phyloP scores from a whole-genome alignment of 495 filamentous ascomycete species.

The Podospora pseudopauciseta region DNA sequence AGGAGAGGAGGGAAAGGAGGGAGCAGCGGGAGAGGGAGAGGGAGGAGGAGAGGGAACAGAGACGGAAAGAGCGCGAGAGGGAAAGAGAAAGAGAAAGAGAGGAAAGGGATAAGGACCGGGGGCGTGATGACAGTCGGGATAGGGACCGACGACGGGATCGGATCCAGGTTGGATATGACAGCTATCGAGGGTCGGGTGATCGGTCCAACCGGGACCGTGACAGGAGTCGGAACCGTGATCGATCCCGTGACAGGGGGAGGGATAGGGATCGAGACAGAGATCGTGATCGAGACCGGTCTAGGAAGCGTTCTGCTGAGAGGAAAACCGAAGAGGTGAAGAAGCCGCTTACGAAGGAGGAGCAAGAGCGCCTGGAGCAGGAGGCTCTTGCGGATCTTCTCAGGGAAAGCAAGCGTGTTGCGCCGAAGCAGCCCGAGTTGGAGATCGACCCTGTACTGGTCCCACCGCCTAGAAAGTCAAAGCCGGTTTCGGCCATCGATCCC shows the following conservation, averaged over 20 bases:
- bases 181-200: slow-evolving; percentile 29
- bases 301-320: slow-evolving; percentile 20
- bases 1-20: slow-evolving; percentile 54
- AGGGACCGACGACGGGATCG: slow-evolving; percentile 34
- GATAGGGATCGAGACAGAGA: slow-evolving; percentile 34
- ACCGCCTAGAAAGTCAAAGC: slow-evolving; percentile 48
- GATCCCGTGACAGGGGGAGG: slow-evolving; percentile 31
- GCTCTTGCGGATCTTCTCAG: slow-evolving; percentile 52
- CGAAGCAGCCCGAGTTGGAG: slow-evolving; percentile 49
- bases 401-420: slow-evolving; percentile 47
- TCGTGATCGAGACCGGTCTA: slow-evolving; percentile 30
- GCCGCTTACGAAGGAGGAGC: slow-evolving; percentile 52
- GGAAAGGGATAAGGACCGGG: slow-evolving; percentile 30
- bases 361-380: slow-evolving; percentile 51
- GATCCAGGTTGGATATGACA: slow-evolving; percentile 29
- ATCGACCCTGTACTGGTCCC: slow-evolving; percentile 52
- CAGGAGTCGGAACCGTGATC: slow-evolving; percentile 31
- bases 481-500: slow-evolving; percentile 55
- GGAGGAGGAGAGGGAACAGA: slow-evolving; percentile 56
- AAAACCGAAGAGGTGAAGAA: slow-evolving; percentile 42
- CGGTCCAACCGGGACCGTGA: slow-evolving; percentile 31
- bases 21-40: slow-evolving; percentile 55
- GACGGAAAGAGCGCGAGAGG: slow-evolving; percentile 46
- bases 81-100: slow-evolving; percentile 37
- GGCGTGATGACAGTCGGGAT: slow-evolving; percentile 36